Conservation (phyloP, 75 land plant genomes). For the Sequoiadendron giganteum region DNA sequence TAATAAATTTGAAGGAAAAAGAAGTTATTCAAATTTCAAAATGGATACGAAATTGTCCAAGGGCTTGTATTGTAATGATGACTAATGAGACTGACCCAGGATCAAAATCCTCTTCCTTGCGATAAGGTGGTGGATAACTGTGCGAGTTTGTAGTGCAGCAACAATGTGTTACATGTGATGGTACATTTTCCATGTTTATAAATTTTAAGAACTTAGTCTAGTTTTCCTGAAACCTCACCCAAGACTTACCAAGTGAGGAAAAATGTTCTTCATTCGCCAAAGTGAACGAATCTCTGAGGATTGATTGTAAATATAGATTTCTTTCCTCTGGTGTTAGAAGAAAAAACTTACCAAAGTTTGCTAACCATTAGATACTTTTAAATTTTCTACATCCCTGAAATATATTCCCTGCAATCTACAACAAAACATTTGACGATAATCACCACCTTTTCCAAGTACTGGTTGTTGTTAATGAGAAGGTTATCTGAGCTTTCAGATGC, state of each 20-base stretch:
- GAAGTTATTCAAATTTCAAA: too few relatives aligned
- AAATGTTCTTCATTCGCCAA: neutral
- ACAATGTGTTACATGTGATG: neutral
- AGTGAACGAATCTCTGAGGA: neutral
- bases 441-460: neutral
- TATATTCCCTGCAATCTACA: too few relatives aligned
- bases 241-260: neutral
- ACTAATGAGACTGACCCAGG: neutral
- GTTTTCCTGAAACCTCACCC: neutral
- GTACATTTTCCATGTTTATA: neutral
- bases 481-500: neutral
- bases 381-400: too few relatives aligned
- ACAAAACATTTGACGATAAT: neutral
- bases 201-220: neutral
- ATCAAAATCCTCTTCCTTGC: neutral
- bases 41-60: too few relatives aligned
- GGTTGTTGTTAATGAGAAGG: neutral
- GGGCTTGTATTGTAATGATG: too few relatives aligned
- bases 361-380: too few relatives aligned
- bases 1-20: too few relatives aligned
- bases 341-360: neutral
- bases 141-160: neutral
- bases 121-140: neutral
- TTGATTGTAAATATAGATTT: neutral
- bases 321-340: neutral